A percentile compares a stretch with the other conserved stretches of the same genome.
Conservation (phyloP, 2,329 filamentous ascomycete species). For the Teratosphaeria destructans region DNA sequence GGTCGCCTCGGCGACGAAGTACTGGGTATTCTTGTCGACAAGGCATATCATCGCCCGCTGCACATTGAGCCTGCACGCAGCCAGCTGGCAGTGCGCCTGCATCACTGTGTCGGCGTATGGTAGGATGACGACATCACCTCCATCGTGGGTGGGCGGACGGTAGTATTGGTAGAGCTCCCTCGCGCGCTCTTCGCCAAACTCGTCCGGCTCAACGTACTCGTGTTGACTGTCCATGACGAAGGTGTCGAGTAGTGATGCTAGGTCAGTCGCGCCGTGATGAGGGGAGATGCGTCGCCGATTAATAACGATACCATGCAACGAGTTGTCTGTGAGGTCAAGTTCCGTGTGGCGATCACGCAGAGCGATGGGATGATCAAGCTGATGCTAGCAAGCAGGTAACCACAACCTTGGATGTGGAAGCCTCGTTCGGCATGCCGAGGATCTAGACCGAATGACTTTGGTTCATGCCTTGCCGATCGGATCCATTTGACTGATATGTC, state of each 20-base stretch:
- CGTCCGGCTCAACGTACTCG: slow-evolving; percentile 10
- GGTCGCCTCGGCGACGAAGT: slow-evolving; percentile 44
- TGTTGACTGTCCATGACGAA: background rate
- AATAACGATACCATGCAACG: background rate
- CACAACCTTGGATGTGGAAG: background rate
- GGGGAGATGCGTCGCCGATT: background rate
- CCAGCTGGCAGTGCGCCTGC: slow-evolving; percentile 39
- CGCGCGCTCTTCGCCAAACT: slow-evolving; percentile 14
- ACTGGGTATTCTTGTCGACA: slow-evolving; percentile 39
- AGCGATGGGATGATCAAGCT: background rate
- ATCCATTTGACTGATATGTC: no score
- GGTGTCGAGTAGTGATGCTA: background rate
- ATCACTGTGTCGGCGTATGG: slow-evolving; percentile 29
- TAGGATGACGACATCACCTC: slow-evolving; percentile 8
- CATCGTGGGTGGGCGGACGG: slow-evolving; percentile 10
- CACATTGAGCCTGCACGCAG: slow-evolving; percentile 37
- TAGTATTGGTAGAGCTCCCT: slow-evolving; percentile 19
- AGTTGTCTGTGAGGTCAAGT: background rate
- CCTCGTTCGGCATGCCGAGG: background rate
- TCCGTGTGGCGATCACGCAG: background rate
- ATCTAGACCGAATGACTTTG: background rate
- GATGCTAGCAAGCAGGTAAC: background rate
- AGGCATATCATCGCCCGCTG: slow-evolving; percentile 43
- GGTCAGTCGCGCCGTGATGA: background rate
- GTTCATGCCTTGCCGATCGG: no score